Conservation (phyloP, 345 rosid genomes). For the Camelina neglecta region DNA sequence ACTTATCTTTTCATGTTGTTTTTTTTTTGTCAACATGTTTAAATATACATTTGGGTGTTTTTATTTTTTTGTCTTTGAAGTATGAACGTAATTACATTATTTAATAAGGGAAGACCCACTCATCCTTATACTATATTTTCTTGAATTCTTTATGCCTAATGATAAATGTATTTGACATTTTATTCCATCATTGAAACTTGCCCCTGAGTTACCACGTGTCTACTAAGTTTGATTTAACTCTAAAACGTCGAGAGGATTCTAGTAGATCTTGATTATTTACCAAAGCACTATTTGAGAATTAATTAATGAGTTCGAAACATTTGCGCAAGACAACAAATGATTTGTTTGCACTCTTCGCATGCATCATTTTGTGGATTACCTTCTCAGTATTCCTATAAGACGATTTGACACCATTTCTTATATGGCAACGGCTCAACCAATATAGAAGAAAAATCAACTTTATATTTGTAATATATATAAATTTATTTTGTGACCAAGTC, state of each 20-base stretch:
- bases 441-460: constrained; percentile 31
- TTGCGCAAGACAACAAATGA: constrained; percentile 30
- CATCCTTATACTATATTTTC: not conserved
- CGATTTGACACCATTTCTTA: constrained; percentile 16
- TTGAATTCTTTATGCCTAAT: constrained; percentile 6
- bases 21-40: constrained; percentile 39
- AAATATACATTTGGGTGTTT: constrained; percentile 8
- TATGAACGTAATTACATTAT: constrained; percentile 30
- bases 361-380: constrained; percentile 30
- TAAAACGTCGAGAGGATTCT: not conserved
- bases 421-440: constrained; percentile 29
- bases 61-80: constrained; percentile 32
- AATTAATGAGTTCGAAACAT: constrained; percentile 1
- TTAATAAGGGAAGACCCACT: constrained; percentile 21
- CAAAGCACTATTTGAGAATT: constrained; percentile 17
- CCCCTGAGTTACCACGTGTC: constrained; percentile 45
- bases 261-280: constrained; percentile 20
- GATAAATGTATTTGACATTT: constrained; percentile 38
- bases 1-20: constrained; percentile 38
- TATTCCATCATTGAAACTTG: constrained; percentile 33
- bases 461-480: not conserved
- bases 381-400: constrained; percentile 20
- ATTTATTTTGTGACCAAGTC: constrained; percentile 30
- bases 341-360: constrained; percentile 39
- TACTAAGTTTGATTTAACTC: constrained; percentile 17